Base-by-base conservation (phyloP, 1,284 basidiomycete species). In the Cutaneotrichosporon dermatis region DNA sequence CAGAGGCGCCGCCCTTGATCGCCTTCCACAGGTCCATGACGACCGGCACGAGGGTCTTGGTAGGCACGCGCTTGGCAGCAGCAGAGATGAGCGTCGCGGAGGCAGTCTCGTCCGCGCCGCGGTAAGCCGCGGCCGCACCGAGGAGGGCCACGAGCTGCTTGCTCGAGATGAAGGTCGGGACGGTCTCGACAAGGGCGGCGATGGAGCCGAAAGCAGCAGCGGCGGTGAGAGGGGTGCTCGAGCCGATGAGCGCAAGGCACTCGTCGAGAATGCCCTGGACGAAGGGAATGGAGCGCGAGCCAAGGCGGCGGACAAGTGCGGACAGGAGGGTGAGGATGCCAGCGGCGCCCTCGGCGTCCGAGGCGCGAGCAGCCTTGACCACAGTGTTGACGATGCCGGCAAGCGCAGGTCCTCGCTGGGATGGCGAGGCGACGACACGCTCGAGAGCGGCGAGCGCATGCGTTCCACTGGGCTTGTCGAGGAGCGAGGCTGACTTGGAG, bases 251-350 rank as follows among this genome's bases (percentile, higher is more conserved):
- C 8, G 72, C 64, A 35, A 86, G 79, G 60, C 84, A 84, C 54
- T 85, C 80, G 6, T 83, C 78, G 37, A 89, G 82, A 51, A 92
- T 83, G n/a, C 84, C 81, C 57, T 85, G 85, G 75, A 93, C 87
- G 77, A 85, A 83, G 6, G 92, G 90, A 54, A 96, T 90, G 52
- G 90, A 81, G 0, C 92, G 86, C 16, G 92, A 90, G 0, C 89
- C 90, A n/a, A 94, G 83, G 57, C 86, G 86, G 15, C 81, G 76
- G 25, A 65, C 57, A 8, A 67, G 58, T 8, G 66, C 52, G 9
- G 69, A 64, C 53, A 91, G 79, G 16, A 85, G 81, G 6, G 83
- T 76, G 45, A 93, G 73, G 13, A 83, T 81, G 5, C 46, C 53
- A 0, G 80, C 73, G 56, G 89, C 67, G 1, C 83, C 85, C 37